phyloP scores from a whole-genome alignment of 2,329 filamentous ascomycete species.

The Apiospora arundinis region DNA sequence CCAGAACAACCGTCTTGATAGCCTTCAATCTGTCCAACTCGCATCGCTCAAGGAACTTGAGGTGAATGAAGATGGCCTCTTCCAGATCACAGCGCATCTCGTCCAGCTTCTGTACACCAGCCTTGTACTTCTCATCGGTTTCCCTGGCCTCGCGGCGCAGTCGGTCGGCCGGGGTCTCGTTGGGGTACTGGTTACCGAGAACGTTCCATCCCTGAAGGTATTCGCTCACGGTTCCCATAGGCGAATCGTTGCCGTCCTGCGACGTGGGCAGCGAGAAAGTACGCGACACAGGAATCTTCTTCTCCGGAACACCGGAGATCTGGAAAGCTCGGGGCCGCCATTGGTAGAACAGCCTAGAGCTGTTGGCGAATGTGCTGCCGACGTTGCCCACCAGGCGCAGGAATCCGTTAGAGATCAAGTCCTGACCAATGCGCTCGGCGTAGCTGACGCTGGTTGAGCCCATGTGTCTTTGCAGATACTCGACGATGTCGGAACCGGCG shows the following conservation, averaged over 20 bases:
- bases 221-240: conserved; percentile 82
- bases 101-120: conserved; percentile 83
- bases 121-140: conserved; percentile 93
- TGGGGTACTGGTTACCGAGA: conserved; percentile 86
- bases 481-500: conserved; percentile 89
- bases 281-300: conserved; percentile 75
- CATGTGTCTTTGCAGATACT: conserved; percentile 92
- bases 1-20: conserved; percentile 96
- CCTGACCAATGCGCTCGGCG: conserved; percentile 93
- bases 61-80: conserved; percentile 89
- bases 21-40: conserved; percentile 96
- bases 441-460: conserved; percentile 84
- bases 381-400: conserved; percentile 92
- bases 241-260: conserved; percentile 72
- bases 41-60: conserved; percentile 96
- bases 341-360: conserved; percentile 96
- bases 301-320: conserved; percentile 85
- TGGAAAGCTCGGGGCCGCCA: conserved; percentile 95
- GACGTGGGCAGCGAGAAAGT: conserved; percentile 75
- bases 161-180: conserved; percentile 87
- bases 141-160: conserved; percentile 88
- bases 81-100: conserved; percentile 92
- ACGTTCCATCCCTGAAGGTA: conserved; percentile 94
- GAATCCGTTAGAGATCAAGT: conserved; percentile 85
- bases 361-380: conserved; percentile 95